Conservation (phyloP, 108 stramenopile species). For the Discostella stelligeroides region DNA sequence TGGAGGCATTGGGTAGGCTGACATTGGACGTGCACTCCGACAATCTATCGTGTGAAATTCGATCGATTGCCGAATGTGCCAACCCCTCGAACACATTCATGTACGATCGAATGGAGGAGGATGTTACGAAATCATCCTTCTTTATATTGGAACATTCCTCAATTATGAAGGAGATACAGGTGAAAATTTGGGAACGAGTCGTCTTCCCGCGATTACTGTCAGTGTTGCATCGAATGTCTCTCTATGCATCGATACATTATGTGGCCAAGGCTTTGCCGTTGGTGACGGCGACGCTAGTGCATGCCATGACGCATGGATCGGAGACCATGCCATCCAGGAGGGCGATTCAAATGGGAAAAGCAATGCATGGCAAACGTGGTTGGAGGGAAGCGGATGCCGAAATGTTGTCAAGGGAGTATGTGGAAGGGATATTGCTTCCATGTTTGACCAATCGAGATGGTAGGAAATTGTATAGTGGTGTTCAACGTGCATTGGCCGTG, state of each 20-base stretch:
- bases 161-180: slow-evolving; percentile 55
- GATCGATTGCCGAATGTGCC: slow-evolving; percentile 22
- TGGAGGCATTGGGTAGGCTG: slow-evolving; percentile 67
- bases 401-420: slow-evolving; percentile 37
- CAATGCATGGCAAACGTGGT: slow-evolving; percentile 34
- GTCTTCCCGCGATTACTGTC: slow-evolving; percentile 62
- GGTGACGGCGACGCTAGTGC: slow-evolving; percentile 58
- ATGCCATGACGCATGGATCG: slow-evolving; percentile 53
- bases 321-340: slow-evolving; percentile 47
- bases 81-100: slow-evolving; percentile 16
- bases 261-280: slow-evolving; percentile 54
- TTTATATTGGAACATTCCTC: slow-evolving; percentile 8
- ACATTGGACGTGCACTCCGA: slow-evolving; percentile 44
- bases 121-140: background rate
- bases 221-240: slow-evolving; percentile 51
- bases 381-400: slow-evolving; percentile 53
- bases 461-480: background rate
- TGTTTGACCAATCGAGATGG: slow-evolving; percentile 39
- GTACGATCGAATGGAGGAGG: slow-evolving; percentile 13
- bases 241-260: slow-evolving; percentile 37
- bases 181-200: slow-evolving; percentile 58
- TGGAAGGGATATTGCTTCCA: slow-evolving; percentile 56
- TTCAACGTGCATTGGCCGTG: slow-evolving; percentile 43
- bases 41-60: slow-evolving; percentile 24
- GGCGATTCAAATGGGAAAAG: slow-evolving; percentile 24